phyloP scores from a whole-genome alignment of 176 grass and related monocot species.

The Phoenix dactylifera region DNA sequence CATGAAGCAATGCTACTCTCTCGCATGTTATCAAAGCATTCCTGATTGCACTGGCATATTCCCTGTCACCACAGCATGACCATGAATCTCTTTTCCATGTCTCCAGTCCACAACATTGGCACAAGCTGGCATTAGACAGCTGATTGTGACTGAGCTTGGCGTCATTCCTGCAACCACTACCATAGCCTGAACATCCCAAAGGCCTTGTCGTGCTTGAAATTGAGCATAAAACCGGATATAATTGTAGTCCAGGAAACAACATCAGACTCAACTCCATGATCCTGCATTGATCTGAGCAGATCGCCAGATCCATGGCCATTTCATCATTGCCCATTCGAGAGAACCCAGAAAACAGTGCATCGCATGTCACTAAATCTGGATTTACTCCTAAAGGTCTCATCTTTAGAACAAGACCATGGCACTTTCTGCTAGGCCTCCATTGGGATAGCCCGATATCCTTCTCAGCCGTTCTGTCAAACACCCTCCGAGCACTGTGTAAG shows the following conservation, averaged over 20 bases:
- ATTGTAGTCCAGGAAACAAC: conserved; percentile 54
- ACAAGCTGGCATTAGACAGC: conserved; percentile 46
- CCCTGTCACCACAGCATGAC: conserved; percentile 25
- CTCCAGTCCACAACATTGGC: conserved; percentile 39
- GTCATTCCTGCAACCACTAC: conserved; percentile 12
- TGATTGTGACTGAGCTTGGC: conserved; percentile 39
- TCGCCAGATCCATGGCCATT: conserved; percentile 23
- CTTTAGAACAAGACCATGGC: conserved; percentile 40
- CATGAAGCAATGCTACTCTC: conserved; percentile 44
- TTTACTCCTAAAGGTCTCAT: conserved; percentile 24
- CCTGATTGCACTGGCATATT: background rate
- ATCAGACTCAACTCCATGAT: conserved; percentile 37
- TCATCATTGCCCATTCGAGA: conserved; percentile 20
- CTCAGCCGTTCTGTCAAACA: conserved; percentile 43
- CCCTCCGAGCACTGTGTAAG: conserved; percentile 27
- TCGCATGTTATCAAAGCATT: conserved; percentile 35
- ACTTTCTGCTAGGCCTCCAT: conserved; percentile 20
- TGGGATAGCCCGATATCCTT: conserved; percentile 45
- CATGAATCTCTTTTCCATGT: conserved; percentile 57
- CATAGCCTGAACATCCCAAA: conserved; percentile 34
- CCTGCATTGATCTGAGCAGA: conserved; percentile 33
- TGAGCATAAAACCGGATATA: conserved; percentile 35
- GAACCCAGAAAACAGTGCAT: conserved; percentile 36
- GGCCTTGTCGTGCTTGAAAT: conserved; percentile 36
- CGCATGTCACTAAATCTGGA: conserved; percentile 49